Base-by-base conservation (phyloP, 108 stramenopile genomes). In the Schizochytrium sp. region DNA sequence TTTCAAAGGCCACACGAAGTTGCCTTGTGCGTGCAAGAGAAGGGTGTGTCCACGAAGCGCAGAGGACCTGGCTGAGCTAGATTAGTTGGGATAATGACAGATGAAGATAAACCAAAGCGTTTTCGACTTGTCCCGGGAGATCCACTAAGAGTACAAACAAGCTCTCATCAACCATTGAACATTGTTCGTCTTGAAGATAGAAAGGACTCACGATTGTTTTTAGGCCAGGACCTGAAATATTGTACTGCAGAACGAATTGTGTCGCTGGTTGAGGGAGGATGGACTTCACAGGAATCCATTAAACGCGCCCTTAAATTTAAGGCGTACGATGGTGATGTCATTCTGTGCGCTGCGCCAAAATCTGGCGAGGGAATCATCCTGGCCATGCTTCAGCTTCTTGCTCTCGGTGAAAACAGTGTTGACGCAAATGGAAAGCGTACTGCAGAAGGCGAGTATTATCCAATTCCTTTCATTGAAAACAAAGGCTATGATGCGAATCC, bases 361-460 rank as follows among this genome's bases (percentile, higher is more conserved):
- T 38, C 50, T 28, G 76, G 76, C 10, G 76, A 83, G 76, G 76
- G 76, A 47, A 83, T 83, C 4, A 28, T 83, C 55, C 76, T 83
- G n/a, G 49, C 50, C 76, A 83, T 83, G 76, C 47, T 83, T 47
- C 50, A 83, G 76, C 76, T 83, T 40, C 53, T 83, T 10, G 47
- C 76, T 3, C 47, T 83, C 5, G 53, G 53, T 53, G 76, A 49
- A 10, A 83, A 83, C 50, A 55, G 76, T 10, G 76, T 83, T 40
- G 28, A 69, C 15, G 28, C 76, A 17, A 12, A 55, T 17, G 76
- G 76, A 17, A 28, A 83, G 38, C 76, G 76, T 38, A 83, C 76
- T 40, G 76, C 45, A 10, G 7, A 7, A 1, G 64, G 64, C 15
- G 64, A 12, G 19, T 69, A 69, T 44, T 69, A 69, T 15, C 47